Percentiles rank a stretch among this genome's conserved stretches.
Evolutionary conservation across 441 rosid genomes (phyloP).

Genomic region (Flueggea neowawraea): DNA sequence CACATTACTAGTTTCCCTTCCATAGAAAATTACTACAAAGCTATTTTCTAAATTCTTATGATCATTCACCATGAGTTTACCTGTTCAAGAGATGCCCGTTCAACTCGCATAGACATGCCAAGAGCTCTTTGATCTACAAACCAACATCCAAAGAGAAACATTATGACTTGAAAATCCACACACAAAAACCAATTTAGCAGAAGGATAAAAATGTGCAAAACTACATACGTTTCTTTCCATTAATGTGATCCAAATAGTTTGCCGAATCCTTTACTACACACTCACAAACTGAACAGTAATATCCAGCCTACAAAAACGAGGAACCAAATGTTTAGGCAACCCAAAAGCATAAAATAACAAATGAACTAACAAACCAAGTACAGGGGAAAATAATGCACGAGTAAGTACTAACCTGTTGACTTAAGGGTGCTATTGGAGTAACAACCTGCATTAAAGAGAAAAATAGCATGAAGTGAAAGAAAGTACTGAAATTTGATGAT

Average conservation of each 20-base stretch:
- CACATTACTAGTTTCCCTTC: too few relatives aligned
- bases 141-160: slow-evolving; percentile 13
- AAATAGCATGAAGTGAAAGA: background rate
- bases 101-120: slow-evolving; percentile 99
- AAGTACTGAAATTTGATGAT: too few relatives aligned
- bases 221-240: slow-evolving; percentile 93
- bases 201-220: background rate
- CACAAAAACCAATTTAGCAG: background rate
- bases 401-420: slow-evolving; percentile 76
- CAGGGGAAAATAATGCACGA: background rate
- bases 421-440: slow-evolving; percentile 96
- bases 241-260: slow-evolving; percentile 97
- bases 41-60: too few relatives aligned
- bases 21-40: too few relatives aligned
- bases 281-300: slow-evolving; percentile 91
- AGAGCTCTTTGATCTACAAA: slow-evolving; percentile 90
- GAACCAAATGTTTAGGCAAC: background rate
- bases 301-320: slow-evolving; percentile 72
- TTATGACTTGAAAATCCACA: slow-evolving; percentile 6
- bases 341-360: background rate
- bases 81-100: slow-evolving; percentile 89
- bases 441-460: slow-evolving; percentile 66
- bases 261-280: slow-evolving; percentile 99
- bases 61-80: slow-evolving; percentile 19
- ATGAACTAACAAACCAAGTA: background rate